A percentile compares a stretch with the other conserved stretches of the same genome.
Conservation (phyloP, 176 grass and related monocot genomes). For the Hsuehochloa calcarea region DNA sequence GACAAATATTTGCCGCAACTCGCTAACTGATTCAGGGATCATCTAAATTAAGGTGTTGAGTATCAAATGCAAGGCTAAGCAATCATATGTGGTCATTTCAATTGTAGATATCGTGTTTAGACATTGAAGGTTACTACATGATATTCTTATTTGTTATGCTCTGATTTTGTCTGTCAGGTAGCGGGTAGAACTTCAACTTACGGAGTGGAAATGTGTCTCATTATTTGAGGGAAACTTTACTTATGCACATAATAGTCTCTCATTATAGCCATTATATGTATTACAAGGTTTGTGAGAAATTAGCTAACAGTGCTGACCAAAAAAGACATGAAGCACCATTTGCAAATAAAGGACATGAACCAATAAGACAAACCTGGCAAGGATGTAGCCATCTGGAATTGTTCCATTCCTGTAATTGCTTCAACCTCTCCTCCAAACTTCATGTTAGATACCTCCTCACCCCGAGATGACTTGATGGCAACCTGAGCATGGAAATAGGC, state of each 20-base stretch:
- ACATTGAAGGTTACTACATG: not conserved
- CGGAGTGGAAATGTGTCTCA: not conserved
- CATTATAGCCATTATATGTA: not conserved
- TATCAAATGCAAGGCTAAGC: not conserved
- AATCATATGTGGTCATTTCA: not conserved
- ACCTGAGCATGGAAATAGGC: constrained; percentile 88
- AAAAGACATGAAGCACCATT: not conserved
- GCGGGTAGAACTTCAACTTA: not conserved
- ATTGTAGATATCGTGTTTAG: not conserved
- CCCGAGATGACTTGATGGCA: constrained; percentile 80
- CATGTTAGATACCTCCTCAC: constrained; percentile 82
- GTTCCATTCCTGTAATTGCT: constrained; percentile 68
- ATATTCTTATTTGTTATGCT: not conserved
- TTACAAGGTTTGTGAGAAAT: not conserved
- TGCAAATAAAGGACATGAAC: not conserved
- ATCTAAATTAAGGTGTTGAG: not conserved
- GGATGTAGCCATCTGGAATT: constrained; percentile 74
- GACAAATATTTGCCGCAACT: not conserved
- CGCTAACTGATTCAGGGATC: not conserved
- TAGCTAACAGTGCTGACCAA: not conserved
- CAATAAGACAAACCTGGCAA: constrained; percentile 75
- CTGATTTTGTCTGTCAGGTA: not conserved
- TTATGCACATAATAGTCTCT: not conserved
- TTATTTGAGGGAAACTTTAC: not conserved
- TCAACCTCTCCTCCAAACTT: constrained; percentile 97